Evolutionary conservation across 2,329 filamentous ascomycete genomes (phyloP).

Genomic region (Tolypocladium cylindrosporum): DNA sequence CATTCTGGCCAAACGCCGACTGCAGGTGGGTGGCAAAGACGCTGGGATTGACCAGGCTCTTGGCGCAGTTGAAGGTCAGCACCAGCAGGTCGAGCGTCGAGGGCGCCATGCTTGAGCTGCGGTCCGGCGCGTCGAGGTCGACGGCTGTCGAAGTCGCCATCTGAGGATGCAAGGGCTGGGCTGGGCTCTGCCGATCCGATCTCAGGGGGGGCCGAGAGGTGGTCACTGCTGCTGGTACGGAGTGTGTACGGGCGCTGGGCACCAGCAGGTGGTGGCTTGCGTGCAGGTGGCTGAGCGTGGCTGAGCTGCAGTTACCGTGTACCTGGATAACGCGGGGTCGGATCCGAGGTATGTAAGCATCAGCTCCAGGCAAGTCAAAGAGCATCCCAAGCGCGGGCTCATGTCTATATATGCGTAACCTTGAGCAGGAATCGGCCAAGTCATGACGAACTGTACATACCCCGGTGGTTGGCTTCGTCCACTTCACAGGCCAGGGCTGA

Average conservation of each 20-base stretch:
- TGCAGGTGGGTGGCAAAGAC: slow-evolving; percentile 65
- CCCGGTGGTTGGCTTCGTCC: background rate
- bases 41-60: slow-evolving; percentile 56
- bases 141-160: slow-evolving; percentile 3
- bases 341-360: background rate
- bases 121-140: background rate
- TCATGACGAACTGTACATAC: background rate
- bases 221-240: background rate
- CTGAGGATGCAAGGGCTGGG: background rate
- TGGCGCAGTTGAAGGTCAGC: slow-evolving; percentile 84
- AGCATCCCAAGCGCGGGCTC: background rate
- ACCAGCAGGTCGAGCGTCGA: slow-evolving; percentile 61
- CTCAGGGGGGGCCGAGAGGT: background rate
- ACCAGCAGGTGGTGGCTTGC: background rate
- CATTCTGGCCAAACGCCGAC: slow-evolving; percentile 41
- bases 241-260: background rate
- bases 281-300: background rate
- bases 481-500: background rate
- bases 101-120: slow-evolving; percentile 18
- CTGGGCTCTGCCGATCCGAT: background rate
- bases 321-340: background rate
- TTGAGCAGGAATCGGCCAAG: background rate
- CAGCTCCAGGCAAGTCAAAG: background rate
- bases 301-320: background rate
- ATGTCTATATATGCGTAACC: background rate